A percentile compares a stretch with the other conserved stretches of the same genome.
These are phyloP conservation scores for Calocybe gambosa DNA, from an alignment of 1,284 basidiomycete species.

Conservation along the genomic window DNA sequence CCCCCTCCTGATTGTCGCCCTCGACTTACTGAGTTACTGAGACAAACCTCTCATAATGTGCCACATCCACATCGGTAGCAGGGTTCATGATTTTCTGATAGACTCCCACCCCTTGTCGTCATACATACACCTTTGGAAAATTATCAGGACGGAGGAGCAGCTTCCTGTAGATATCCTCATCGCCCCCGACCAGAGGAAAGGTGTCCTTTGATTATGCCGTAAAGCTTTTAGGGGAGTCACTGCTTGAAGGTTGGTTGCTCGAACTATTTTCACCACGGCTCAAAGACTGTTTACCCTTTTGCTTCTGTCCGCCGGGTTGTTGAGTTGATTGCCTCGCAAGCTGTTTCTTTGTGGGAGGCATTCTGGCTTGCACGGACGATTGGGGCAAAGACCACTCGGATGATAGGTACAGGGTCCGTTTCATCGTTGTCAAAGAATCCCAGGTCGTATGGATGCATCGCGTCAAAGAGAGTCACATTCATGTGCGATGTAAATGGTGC, in stretches of 20 bases:
- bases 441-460: background rate
- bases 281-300: no score
- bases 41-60: background rate
- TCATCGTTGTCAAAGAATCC: background rate
- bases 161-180: background rate
- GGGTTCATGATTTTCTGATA: background rate
- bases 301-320: no score
- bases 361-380: background rate
- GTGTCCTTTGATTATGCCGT: background rate
- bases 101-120: background rate
- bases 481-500: background rate
- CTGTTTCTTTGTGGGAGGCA: background rate
- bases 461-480: background rate
- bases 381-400: background rate
- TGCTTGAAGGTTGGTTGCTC: no score
- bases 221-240: constrained; percentile 23
- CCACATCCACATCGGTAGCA: background rate
- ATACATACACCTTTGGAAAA: background rate
- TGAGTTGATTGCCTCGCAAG: background rate
- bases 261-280: no score
- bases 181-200: no score
- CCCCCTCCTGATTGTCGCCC: no score
- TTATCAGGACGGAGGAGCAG: background rate
- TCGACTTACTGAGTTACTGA: no score
- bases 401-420: background rate